Percentiles rank a stretch among this genome's conserved stretches.
Evolutionary conservation across 2,329 filamentous ascomycete genomes (phyloP).

Genomic region (Neopestalotiopsis rosae): DNA sequence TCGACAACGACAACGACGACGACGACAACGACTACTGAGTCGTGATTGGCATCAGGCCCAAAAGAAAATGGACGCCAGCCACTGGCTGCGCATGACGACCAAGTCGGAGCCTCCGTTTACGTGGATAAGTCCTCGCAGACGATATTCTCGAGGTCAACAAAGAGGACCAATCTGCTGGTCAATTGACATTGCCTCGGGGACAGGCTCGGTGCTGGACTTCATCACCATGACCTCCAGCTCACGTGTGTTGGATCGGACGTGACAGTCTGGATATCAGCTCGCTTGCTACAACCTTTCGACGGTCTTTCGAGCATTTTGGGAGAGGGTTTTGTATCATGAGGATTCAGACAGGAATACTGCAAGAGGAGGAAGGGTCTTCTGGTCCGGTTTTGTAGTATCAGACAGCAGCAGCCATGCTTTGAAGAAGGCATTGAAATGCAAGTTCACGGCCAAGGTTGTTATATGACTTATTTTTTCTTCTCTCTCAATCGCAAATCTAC

Average conservation of each 20-base stretch:
- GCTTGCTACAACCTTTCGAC: background rate
- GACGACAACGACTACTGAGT: too few relatives aligned
- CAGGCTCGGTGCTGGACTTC: background rate
- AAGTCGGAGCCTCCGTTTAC: slow-evolving; percentile 10
- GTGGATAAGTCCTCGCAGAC: background rate
- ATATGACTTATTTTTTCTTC: background rate
- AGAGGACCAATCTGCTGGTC: background rate
- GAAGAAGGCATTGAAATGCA: slow-evolving; percentile 17
- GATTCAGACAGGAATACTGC: slow-evolving; percentile 4
- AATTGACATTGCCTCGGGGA: background rate
- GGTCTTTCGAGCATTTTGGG: background rate
- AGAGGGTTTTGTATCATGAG: background rate
- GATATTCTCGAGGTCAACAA: background rate
- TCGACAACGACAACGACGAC: slow-evolving; percentile 20
- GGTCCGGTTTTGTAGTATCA: slow-evolving; percentile 3
- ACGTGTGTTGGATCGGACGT: slow-evolving; percentile 10
- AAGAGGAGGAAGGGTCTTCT: background rate
- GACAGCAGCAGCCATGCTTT: background rate
- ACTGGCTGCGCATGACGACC: background rate
- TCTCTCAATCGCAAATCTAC: background rate
- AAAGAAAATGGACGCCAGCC: background rate
- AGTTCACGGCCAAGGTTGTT: slow-evolving; percentile 6
- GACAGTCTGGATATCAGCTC: background rate
- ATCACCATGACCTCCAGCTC: background rate
- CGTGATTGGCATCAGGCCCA: background rate